These are phyloP conservation scores for Stentor roeselii DNA, from an alignment of 73 alveolate species.

Conservation along the genomic window DNA sequence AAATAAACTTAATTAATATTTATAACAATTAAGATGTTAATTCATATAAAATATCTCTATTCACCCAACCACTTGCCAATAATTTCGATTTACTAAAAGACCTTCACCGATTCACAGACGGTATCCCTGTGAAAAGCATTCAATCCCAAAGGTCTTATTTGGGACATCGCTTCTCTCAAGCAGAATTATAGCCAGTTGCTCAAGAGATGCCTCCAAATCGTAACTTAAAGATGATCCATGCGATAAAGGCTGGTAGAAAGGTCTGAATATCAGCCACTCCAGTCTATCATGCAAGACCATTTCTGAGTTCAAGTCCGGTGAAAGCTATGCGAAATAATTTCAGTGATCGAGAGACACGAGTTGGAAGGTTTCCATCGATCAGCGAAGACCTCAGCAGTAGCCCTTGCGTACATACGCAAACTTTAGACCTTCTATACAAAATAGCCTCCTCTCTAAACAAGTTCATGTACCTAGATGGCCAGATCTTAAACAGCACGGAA, in stretches of 20 bases:
- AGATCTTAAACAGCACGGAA: neutral
- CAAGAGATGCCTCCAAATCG: neutral
- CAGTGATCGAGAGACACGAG: neutral
- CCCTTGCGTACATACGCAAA: neutral
- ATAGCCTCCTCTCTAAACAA: neutral
- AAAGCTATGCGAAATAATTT: neutral
- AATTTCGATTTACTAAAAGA: neutral
- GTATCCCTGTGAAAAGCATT: neutral
- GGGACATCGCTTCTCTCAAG: neutral
- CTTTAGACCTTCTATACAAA: conserved; percentile 4
- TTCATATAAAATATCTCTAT: no score
- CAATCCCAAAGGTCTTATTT: neutral
- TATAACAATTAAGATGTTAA: no score
- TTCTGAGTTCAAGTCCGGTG: neutral
- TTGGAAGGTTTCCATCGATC: neutral
- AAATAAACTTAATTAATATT: no score
- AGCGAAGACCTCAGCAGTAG: conserved; percentile 13
- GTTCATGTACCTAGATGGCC: conserved; percentile 9
- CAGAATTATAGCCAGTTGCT: neutral
- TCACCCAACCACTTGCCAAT: no score
- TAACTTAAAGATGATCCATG: neutral
- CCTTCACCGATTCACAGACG: conserved; percentile 3
- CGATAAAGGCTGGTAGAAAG: neutral
- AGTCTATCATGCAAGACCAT: neutral
- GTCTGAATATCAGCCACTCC: neutral